These are phyloP conservation scores for Sclerotiophoma versabilis DNA, from an alignment of 2,329 filamentous ascomycete genomes.

Conservation along the genomic window DNA sequence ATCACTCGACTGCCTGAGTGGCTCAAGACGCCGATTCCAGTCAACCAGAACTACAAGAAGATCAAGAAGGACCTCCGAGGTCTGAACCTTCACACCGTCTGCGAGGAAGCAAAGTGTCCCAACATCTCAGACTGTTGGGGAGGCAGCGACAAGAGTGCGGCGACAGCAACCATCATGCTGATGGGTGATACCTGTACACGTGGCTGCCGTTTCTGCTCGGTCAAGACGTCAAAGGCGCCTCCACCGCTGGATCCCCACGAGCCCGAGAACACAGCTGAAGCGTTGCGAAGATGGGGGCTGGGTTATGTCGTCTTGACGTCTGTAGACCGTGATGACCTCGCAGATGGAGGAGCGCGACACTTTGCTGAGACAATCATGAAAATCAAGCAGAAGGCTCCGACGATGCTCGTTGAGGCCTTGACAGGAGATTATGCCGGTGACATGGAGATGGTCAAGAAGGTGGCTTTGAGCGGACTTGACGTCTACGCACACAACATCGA, in stretches of 20 bases:
- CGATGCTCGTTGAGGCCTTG: conserved; percentile 80
- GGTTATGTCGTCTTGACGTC: conserved; percentile 95
- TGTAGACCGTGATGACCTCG: conserved; percentile 91
- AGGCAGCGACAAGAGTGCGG: conserved; percentile 83
- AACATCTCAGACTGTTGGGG: conserved; percentile 99
- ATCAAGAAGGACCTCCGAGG: conserved; percentile 94
- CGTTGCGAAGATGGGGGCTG: conserved; percentile 87
- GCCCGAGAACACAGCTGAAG: conserved; percentile 95
- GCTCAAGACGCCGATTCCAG: conserved; percentile 95
- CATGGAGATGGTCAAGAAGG: conserved; percentile 82
- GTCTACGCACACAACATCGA: conserved; percentile 98
- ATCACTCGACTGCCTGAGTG: conserved; percentile 84
- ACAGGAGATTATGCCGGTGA: conserved; percentile 90
- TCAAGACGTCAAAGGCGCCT: conserved; percentile 81
- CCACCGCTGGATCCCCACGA: conserved; percentile 93
- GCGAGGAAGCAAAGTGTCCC: conserved; percentile 95
- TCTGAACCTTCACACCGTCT: conserved; percentile 90
- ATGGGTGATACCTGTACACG: conserved; percentile 99
- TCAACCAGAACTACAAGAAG: conserved; percentile 85
- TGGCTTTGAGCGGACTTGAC: conserved; percentile 87
- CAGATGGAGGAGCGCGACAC: conserved; percentile 86
- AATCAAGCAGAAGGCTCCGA: conserved; percentile 78
- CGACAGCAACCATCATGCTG: conserved; percentile 98
- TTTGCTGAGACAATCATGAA: conserved; percentile 93
- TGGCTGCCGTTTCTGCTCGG: conserved; percentile 95